Conservation (phyloP, 306 rosid species). For the Castanea crenata region DNA sequence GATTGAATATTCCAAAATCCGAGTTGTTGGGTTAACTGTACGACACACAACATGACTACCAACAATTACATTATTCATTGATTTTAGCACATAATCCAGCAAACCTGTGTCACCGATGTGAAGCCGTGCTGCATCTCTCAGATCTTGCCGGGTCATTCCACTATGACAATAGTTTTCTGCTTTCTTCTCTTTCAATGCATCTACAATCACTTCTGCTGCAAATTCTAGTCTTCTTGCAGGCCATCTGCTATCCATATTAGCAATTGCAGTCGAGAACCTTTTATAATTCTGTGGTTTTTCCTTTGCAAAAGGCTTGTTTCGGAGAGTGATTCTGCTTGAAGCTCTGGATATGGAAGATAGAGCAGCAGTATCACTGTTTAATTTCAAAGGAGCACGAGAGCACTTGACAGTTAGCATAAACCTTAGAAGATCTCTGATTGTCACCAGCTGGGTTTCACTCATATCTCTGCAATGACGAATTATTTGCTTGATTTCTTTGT, state of each 20-base stretch:
- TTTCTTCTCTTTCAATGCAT: constrained; percentile 71
- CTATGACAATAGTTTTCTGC: constrained; percentile 37
- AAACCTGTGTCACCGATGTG: constrained; percentile 92
- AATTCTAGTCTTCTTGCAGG: constrained; percentile 72
- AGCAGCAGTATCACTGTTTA: constrained; percentile 6
- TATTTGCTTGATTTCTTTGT: too few relatives aligned
- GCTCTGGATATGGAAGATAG: constrained; percentile 29
- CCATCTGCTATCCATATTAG: constrained; percentile 93
- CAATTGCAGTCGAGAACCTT: constrained; percentile 54
- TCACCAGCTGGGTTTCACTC: too few relatives aligned
- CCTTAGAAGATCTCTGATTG: too few relatives aligned
- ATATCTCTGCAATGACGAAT: too few relatives aligned
- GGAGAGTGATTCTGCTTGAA: constrained; percentile 29
- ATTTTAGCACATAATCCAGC: constrained; percentile 83
- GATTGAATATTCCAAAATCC: constrained; percentile 71
- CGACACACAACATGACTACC: constrained; percentile 71
- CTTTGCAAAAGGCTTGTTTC: constrained; percentile 42
- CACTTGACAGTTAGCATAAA: constrained; percentile 30
- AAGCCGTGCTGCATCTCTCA: constrained; percentile 81
- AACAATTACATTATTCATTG: constrained; percentile 70
- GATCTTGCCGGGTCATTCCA: constrained; percentile 88
- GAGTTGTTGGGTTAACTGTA: constrained; percentile 62
- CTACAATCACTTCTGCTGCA: constrained; percentile 82
- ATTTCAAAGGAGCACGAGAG: constrained; percentile 43
- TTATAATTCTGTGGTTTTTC: constrained; percentile 57